Conservation (phyloP, 2,329 filamentous ascomycete species). For the Claviceps capensis region DNA sequence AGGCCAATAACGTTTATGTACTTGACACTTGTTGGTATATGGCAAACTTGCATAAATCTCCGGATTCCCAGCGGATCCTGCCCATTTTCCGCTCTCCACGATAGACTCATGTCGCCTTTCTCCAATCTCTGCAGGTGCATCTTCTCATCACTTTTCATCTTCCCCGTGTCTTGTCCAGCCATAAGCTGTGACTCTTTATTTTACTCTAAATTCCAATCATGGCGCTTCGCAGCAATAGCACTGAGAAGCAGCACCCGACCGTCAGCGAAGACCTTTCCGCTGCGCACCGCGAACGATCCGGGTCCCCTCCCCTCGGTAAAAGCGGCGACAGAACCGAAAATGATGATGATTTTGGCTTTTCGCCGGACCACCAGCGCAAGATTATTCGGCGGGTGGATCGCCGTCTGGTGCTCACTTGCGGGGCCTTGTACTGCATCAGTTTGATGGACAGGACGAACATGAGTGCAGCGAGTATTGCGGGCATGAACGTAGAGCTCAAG, state of each 20-base stretch:
- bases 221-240: conserved; percentile 10
- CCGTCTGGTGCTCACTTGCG: conserved; percentile 47
- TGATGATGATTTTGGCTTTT: conserved; percentile 32
- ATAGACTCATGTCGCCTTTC: no score
- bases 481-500: conserved; percentile 34
- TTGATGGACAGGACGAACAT: conserved; percentile 72
- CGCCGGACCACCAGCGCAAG: conserved; percentile 47
- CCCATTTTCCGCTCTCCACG: no score
- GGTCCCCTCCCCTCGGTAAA: conserved; percentile 7
- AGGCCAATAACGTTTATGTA: no score
- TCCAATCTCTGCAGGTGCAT: no score
- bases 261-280: no score
- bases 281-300: conserved; percentile 13
- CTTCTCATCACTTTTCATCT: no score
- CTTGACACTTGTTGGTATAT: no score
- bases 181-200: no score
- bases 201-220: conserved; percentile 6
- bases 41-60: no score
- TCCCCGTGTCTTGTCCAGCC: no score
- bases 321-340: conserved; percentile 33
- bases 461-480: conserved; percentile 59
- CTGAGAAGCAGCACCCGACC: conserved; percentile 12
- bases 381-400: conserved; percentile 59
- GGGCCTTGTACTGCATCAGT: conserved; percentile 58
- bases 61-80: no score